Base-by-base conservation (phyloP, 768 basidiomycete genomes). In the Mycena capillaripes region DNA sequence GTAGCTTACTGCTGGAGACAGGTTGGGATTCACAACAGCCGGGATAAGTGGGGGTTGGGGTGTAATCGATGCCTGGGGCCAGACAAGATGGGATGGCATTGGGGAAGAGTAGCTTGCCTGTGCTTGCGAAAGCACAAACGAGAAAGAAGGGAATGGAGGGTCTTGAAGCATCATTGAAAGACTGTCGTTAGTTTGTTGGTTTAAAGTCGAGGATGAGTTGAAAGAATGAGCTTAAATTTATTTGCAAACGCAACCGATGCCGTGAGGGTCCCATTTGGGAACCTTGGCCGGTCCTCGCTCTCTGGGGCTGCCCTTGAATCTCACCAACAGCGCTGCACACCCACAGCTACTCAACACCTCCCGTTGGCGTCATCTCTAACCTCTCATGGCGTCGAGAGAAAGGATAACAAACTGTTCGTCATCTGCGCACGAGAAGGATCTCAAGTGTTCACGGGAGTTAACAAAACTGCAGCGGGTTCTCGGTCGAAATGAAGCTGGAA, bases 181-280 rank as follows among this genome's bases (percentile, higher is more conserved):
- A 40, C 12, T 9, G n/a, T 40, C 14, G 58, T 5, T 29, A 11
- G 42, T 46, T 32, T 25, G 23, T 42, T 30, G 16, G 38, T 40
- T 30, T 12, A 17, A 30, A 30, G 42, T 29, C 21, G 12, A 29
- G 42, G 25, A 27, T 30, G 52, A 32, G 52, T 17, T 30, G 3
- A 38, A 9, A 29, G 19, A 55, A 55, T 27, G 40, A 56, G 48
- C 25, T 38, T 63, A 21, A 40, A 53, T 55, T 65, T 66, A 66
- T 55, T 53, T 42, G 52, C 52, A 66, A 38, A 57, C 10, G 29
- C 9, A 3, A 32, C 60, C 62, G 62, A 38, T 66, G 64, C 64
- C 64, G 64, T 66, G 52, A 66, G 52, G 34, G 53, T 66, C 64
- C 64, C 12, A 42, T 66, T 66, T 56, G 11, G 64, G 40, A 30